Percentiles rank a stretch among this genome's conserved stretches.
These are phyloP conservation scores for Tulasnella sp. DNA, from an alignment of 768 basidiomycete species.

Conservation along the genomic window DNA sequence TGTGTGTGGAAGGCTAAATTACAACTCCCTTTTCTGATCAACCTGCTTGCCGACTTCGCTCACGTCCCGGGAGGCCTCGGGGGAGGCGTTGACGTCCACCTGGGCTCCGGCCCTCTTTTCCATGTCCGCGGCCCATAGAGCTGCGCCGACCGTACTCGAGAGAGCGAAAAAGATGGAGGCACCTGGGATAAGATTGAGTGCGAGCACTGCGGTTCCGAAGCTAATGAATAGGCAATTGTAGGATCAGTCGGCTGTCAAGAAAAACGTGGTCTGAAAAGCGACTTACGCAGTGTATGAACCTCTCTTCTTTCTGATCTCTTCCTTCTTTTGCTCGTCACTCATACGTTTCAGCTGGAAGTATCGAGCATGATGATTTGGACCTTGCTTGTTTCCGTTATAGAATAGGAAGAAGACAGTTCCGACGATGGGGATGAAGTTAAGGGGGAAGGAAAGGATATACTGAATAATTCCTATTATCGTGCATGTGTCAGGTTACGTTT, in stretches of 20 bases:
- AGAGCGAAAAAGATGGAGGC: slow-evolving; percentile 57
- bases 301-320: slow-evolving; percentile 46
- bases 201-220: slow-evolving; percentile 57
- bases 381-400: slow-evolving; percentile 47
- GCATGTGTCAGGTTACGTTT: slow-evolving; percentile 33
- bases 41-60: slow-evolving; percentile 17
- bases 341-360: slow-evolving; percentile 68
- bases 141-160: slow-evolving; percentile 63
- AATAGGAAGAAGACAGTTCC: slow-evolving; percentile 61
- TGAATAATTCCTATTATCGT: slow-evolving; percentile 47
- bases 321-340: slow-evolving; percentile 42
- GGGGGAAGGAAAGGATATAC: slow-evolving; percentile 60
- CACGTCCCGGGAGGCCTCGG: slow-evolving; percentile 15
- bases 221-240: slow-evolving; percentile 32
- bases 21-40: neutral
- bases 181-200: slow-evolving; percentile 58
- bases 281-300: slow-evolving; percentile 64
- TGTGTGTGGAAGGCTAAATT: neutral
- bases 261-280: neutral
- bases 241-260: neutral
- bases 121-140: slow-evolving; percentile 66
- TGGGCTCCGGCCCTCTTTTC: slow-evolving; percentile 40
- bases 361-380: slow-evolving; percentile 57
- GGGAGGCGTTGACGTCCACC: slow-evolving; percentile 19
- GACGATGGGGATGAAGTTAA: slow-evolving; percentile 63